These are phyloP conservation scores for Ceratocystis diversiconidia DNA, from an alignment of 2,329 filamentous ascomycete genomes.

Conservation along the genomic window DNA sequence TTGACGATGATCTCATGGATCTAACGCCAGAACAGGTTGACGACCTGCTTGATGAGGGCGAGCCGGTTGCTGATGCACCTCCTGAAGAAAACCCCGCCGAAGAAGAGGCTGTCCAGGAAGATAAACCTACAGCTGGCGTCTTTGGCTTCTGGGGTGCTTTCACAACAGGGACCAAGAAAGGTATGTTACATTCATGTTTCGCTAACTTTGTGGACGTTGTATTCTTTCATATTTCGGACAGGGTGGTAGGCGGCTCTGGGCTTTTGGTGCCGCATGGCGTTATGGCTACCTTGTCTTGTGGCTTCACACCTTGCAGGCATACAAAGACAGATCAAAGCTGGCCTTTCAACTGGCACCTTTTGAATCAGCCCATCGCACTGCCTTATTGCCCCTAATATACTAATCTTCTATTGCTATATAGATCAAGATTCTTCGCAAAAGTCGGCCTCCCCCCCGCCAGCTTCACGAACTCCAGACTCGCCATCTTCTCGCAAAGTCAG, in stretches of 20 bases:
- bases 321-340: neutral
- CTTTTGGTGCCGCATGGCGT: neutral
- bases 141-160: constrained; percentile 44
- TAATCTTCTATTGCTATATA: neutral
- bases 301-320: neutral
- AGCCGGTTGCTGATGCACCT: constrained; percentile 14
- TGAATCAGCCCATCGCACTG: neutral
- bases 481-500: constrained; percentile 12
- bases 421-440: constrained; percentile 9
- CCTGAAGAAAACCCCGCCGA: constrained; percentile 23
- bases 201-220: neutral
- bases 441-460: constrained; percentile 9
- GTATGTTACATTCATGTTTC: constrained; percentile 23
- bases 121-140: constrained; percentile 24
- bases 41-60: constrained; percentile 19
- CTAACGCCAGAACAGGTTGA: constrained; percentile 22
- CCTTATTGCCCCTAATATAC: neutral
- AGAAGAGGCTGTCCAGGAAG: constrained; percentile 21
- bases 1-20: constrained; percentile 22
- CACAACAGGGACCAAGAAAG: constrained; percentile 33
- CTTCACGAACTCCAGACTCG: neutral
- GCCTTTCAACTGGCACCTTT: neutral
- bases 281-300: neutral
- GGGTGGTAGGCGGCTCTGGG: neutral
- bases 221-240: neutral